These are phyloP conservation scores for Endotrypanum monterogeii DNA, from an alignment of 208 protist genomes.

Conservation along the genomic window DNA sequence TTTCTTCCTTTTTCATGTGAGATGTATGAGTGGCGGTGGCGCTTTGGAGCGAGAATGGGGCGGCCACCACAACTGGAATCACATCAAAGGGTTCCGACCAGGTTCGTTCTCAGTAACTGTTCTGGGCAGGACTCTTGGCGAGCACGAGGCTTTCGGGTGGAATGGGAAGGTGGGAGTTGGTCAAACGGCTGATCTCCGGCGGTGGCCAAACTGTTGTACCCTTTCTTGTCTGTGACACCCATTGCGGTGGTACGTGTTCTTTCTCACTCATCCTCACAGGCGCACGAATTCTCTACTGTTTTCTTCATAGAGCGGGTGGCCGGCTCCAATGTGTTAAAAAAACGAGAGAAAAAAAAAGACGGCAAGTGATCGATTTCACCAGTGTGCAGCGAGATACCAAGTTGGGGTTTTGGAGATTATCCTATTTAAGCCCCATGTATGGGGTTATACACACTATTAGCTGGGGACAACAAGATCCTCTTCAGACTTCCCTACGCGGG, in stretches of 20 bases:
- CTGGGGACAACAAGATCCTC: background rate
- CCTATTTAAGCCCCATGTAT: too few species aligned
- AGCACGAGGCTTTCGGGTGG: background rate
- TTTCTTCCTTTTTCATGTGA: slow-evolving; percentile 83
- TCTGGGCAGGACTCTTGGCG: background rate
- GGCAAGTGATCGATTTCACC: background rate
- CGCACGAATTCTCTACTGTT: too few species aligned
- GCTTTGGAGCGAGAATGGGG: background rate
- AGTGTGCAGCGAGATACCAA: background rate
- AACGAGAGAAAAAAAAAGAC: background rate
- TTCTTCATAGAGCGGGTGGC: background rate
- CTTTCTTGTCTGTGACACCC: background rate
- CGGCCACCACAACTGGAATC: background rate
- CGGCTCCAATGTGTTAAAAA: background rate
- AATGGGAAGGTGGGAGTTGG: background rate
- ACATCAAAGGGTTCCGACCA: background rate
- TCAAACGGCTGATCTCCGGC: background rate
- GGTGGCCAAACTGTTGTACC: background rate
- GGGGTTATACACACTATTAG: background rate
- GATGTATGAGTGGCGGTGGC: background rate
- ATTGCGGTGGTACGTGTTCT: background rate
- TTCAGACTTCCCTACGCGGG: background rate
- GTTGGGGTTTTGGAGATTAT: background rate
- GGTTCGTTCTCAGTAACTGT: background rate
- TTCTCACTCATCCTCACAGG: background rate